Conservation (phyloP, 2,329 filamentous ascomycete species). For the Leptographium radiaticola region DNA sequence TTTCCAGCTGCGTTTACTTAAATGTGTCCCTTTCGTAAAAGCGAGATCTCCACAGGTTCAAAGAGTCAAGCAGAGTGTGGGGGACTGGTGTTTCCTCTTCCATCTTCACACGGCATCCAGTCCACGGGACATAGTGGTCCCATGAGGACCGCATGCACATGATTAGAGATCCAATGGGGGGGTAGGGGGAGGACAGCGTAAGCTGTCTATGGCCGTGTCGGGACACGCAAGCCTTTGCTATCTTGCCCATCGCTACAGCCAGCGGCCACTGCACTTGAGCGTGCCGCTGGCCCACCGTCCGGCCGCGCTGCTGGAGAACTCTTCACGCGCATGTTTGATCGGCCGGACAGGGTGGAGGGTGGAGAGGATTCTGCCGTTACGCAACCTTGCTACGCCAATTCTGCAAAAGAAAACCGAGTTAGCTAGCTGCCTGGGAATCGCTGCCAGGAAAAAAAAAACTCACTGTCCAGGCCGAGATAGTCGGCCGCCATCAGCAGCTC, state of each 20-base stretch:
- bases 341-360: not conserved
- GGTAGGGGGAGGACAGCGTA: not conserved
- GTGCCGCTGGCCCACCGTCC: not conserved
- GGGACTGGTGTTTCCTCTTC: conserved; percentile 27
- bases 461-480: conserved; percentile 57
- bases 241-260: not conserved
- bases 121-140: conserved; percentile 20
- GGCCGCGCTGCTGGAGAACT: not conserved
- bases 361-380: not conserved
- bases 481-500: conserved; percentile 68
- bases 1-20: not conserved
- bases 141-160: conserved; percentile 8
- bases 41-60: conserved; percentile 25
- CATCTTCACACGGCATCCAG: conserved; percentile 31
- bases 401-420: not conserved
- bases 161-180: conserved; percentile 17
- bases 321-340: not conserved
- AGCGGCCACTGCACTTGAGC: not conserved
- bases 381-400: not conserved
- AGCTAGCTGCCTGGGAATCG: not conserved
- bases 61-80: conserved; percentile 33
- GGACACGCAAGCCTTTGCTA: too few species aligned
- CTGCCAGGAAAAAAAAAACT: conserved; percentile 11
- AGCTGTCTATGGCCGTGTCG: not conserved
- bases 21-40: conserved; percentile 34